These are phyloP conservation scores for Boletus sp. DNA, from an alignment of 768 basidiomycete genomes.

Conservation along the genomic window DNA sequence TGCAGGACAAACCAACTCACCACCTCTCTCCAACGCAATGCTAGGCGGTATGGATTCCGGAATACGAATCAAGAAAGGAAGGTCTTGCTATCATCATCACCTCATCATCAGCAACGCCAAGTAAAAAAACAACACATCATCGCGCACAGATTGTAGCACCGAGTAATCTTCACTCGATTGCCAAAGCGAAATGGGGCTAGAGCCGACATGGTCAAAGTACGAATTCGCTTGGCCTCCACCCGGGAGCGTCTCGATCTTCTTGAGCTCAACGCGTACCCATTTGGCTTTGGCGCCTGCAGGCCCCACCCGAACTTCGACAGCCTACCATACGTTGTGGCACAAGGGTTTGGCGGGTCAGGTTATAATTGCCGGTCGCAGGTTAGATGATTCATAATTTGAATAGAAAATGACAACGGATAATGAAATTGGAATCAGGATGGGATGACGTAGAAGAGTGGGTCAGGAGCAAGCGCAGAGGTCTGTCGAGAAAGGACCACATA, in stretches of 20 bases:
- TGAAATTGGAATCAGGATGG: slow-evolving; percentile 1
- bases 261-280: slow-evolving; percentile 88
- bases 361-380: slow-evolving; percentile 5
- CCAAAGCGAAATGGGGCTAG: slow-evolving; percentile 83
- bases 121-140: background rate
- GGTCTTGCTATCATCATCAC: slow-evolving; percentile 60
- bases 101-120: background rate
- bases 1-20: slow-evolving; percentile 33
- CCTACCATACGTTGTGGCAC: slow-evolving; percentile 39
- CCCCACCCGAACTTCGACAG: slow-evolving; percentile 80
- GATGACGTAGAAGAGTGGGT: background rate
- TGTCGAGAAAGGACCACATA: slow-evolving; percentile 40
- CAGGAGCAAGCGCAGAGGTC: background rate
- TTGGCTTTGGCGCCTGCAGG: slow-evolving; percentile 80
- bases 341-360: background rate
- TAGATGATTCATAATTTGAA: background rate
- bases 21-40: slow-evolving; percentile 73
- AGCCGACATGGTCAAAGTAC: slow-evolving; percentile 78
- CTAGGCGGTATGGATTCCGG: slow-evolving; percentile 90
- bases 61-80: slow-evolving; percentile 86
- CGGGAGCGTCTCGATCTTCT: slow-evolving; percentile 84
- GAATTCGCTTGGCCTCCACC: slow-evolving; percentile 65
- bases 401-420: background rate
- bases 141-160: slow-evolving; percentile 58
- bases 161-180: slow-evolving; percentile 72